A percentile compares a stretch with the other conserved stretches of the same genome.
Conservation (phyloP, 441 rosid species). For the Mallotus repandus region DNA sequence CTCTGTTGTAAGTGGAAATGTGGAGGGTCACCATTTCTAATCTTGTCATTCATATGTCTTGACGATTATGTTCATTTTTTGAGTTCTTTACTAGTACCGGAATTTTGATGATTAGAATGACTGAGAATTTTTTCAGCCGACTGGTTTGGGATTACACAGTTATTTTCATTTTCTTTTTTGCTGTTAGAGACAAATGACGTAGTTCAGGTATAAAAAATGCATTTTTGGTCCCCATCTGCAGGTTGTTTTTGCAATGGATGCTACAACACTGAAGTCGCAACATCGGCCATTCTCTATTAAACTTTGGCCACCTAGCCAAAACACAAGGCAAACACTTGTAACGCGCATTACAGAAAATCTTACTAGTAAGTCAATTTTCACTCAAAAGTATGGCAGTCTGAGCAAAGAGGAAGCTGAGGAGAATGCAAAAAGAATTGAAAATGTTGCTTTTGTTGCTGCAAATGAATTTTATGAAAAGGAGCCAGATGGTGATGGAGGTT, state of each 20-base stretch:
- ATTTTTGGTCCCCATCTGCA: not conserved
- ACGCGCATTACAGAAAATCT: conserved; percentile 70
- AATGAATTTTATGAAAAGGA: conserved; percentile 72
- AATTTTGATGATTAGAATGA: not conserved
- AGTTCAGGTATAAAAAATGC: not conserved
- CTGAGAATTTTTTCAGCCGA: not conserved
- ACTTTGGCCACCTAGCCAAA: conserved; percentile 86
- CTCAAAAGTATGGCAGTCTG: conserved; percentile 75
- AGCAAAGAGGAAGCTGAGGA: conserved; percentile 75
- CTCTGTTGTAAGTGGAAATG: no score
- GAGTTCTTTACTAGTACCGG: not conserved
- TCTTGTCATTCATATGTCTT: not conserved
- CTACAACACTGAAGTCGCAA: conserved; percentile 42
- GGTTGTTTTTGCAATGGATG: conserved; percentile 42
- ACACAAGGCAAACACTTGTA: conserved; percentile 75
- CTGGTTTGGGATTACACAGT: not conserved
- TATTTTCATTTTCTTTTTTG: not conserved
- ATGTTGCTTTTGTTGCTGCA: conserved; percentile 54
- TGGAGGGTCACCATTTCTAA: not conserved
- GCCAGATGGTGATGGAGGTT: conserved; percentile 94
- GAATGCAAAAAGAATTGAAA: conserved; percentile 72
- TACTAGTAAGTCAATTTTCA: conserved; percentile 64
- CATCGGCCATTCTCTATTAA: conserved; percentile 61
- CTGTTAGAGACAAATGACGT: not conserved
- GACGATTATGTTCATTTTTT: not conserved